These are phyloP conservation scores for Fusarium palustre DNA, from an alignment of 2,329 filamentous ascomycete species.

Conservation along the genomic window DNA sequence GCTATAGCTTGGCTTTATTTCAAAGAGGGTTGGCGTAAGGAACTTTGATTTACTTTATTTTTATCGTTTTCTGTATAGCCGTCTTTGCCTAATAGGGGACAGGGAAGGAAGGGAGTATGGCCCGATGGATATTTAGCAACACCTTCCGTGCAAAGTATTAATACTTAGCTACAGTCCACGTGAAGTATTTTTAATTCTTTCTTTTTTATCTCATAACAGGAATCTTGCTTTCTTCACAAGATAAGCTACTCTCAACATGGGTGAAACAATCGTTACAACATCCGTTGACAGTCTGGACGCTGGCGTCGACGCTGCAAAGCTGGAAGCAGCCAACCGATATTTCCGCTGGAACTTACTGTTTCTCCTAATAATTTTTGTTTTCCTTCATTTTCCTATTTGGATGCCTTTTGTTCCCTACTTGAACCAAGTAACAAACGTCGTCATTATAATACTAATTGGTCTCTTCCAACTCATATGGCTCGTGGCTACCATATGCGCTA, in stretches of 20 bases:
- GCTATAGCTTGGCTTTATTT: not conserved
- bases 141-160: not conserved
- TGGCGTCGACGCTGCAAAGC: conserved; percentile 24
- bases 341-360: conserved; percentile 34
- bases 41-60: not conserved
- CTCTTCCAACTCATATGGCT: conserved; percentile 36
- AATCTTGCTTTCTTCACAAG: not conserved
- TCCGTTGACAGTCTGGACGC: conserved; percentile 15
- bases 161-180: not conserved
- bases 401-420: conserved; percentile 25
- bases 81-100: not conserved
- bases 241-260: conserved; percentile 1
- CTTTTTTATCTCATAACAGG: accelerated
- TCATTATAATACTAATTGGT: conserved; percentile 22
- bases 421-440: conserved; percentile 27
- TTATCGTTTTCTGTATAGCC: not conserved
- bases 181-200: not conserved
- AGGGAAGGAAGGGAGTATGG: not conserved
- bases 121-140: not conserved
- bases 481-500: conserved; percentile 30
- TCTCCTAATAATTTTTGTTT: conserved; percentile 18
- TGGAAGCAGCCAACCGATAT: conserved; percentile 34
- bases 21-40: not conserved
- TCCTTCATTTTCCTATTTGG: conserved; percentile 35
- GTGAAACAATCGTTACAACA: not conserved